A percentile compares a stretch with the other conserved stretches of the same genome.
These are phyloP conservation scores for Mrakia hoshinonis DNA, from an alignment of 768 basidiomycete genomes.

Conservation along the genomic window DNA sequence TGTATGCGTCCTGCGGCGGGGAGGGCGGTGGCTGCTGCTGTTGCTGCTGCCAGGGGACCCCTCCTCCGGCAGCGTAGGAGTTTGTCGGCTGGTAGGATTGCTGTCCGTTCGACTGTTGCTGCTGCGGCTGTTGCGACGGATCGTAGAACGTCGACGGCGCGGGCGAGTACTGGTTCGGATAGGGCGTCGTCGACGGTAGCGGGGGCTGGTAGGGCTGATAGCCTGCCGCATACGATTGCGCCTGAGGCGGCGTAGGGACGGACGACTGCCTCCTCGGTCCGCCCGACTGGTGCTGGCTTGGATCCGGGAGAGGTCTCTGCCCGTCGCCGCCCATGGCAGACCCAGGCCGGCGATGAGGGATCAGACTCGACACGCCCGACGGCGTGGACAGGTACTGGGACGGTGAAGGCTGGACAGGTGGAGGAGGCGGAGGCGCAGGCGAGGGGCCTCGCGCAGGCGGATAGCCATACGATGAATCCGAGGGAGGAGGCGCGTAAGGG, in stretches of 20 bases:
- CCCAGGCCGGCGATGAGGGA: background rate
- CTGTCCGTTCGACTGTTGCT: background rate
- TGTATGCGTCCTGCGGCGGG: background rate
- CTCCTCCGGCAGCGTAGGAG: background rate
- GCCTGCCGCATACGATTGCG: background rate
- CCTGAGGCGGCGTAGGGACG: background rate
- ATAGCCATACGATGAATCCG: background rate
- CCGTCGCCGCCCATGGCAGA: background rate
- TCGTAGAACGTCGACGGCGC: background rate
- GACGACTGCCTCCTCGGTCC: background rate
- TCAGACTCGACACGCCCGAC: background rate
- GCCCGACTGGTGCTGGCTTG: constrained; percentile 1
- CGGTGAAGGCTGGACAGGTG: background rate
- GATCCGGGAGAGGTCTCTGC: background rate
- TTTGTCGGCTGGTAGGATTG: background rate
- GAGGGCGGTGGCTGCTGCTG: background rate
- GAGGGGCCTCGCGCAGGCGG: background rate
- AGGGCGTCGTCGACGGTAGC: background rate
- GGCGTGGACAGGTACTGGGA: background rate
- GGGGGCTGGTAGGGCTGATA: background rate
- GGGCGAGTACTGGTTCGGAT: background rate
- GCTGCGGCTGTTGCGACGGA: background rate
- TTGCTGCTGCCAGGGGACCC: constrained; percentile 12
- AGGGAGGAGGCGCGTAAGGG: background rate
- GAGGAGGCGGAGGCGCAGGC: constrained; percentile 1